These are phyloP conservation scores for Diplodia mutila DNA, from an alignment of 2,329 filamentous ascomycete genomes.

Conservation along the genomic window DNA sequence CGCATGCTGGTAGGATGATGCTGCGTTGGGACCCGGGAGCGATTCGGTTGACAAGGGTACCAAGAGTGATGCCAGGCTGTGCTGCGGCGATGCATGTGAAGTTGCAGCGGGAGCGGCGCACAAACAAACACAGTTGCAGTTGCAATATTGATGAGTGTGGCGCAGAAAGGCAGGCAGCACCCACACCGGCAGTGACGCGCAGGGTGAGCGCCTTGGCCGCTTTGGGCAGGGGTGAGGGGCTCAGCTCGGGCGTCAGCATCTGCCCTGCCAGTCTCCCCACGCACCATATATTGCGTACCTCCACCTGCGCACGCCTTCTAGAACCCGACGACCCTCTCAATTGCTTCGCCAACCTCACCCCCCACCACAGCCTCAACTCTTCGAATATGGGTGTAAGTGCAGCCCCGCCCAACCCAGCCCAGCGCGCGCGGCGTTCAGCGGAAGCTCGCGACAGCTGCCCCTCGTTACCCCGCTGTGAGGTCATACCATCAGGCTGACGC, in stretches of 20 bases:
- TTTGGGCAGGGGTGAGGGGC: neutral
- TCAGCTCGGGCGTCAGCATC: slow-evolving; percentile 16
- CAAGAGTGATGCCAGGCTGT: neutral
- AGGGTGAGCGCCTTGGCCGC: neutral
- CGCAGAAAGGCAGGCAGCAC: neutral
- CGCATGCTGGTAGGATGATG: neutral
- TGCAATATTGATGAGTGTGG: neutral
- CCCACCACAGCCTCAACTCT: neutral
- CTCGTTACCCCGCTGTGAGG: slow-evolving; percentile 28
- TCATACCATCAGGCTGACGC: slow-evolving; percentile 34
- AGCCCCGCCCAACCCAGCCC: slow-evolving; percentile 6
- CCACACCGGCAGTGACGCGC: slow-evolving; percentile 1
- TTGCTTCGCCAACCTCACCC: neutral
- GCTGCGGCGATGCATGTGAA: neutral
- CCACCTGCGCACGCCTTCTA: slow-evolving; percentile 1
- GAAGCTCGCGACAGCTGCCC: slow-evolving; percentile 20
- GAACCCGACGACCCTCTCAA: slow-evolving; percentile 5
- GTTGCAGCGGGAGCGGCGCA: neutral
- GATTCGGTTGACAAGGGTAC: neutral
- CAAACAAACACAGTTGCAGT: neutral
- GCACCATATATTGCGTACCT: slow-evolving; percentile 22
- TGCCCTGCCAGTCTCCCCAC: slow-evolving; percentile 8
- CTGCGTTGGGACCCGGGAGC: slow-evolving; percentile 6
- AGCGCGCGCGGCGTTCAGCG: neutral
- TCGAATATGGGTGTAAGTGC: slow-evolving; percentile 23